Evolutionary conservation across 2,329 filamentous ascomycete genomes (phyloP).

Genomic region (Pestalotiopsis sp.): DNA sequence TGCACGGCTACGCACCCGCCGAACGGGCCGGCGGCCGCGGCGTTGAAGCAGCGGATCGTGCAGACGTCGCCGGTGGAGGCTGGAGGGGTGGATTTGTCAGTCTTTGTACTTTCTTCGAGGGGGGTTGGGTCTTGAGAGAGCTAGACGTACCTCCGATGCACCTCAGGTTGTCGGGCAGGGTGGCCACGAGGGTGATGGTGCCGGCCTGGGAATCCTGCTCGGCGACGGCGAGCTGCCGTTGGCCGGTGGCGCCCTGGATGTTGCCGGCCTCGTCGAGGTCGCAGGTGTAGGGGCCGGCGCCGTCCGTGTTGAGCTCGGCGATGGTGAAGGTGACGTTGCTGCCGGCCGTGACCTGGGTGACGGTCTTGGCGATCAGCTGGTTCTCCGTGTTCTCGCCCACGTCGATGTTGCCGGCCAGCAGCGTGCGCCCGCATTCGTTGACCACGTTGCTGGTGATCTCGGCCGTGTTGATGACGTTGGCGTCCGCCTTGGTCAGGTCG

Average conservation of each 20-base stretch:
- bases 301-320: conserved; percentile 55
- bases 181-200: conserved; percentile 34
- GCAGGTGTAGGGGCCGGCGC: conserved; percentile 54
- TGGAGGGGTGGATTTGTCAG: conserved; percentile 15
- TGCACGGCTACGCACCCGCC: conserved; percentile 45
- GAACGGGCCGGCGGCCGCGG: conserved; percentile 25
- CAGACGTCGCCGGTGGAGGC: conserved; percentile 46
- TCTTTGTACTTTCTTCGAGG: neutral
- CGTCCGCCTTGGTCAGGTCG: conserved; percentile 39
- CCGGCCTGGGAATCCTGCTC: conserved; percentile 36
- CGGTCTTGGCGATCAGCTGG: conserved; percentile 43
- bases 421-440: conserved; percentile 65
- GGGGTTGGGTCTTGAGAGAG: too few relatives aligned
- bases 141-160: conserved; percentile 32
- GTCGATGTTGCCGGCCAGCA: conserved; percentile 64
- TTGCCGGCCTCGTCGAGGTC: conserved; percentile 38
- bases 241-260: conserved; percentile 40
- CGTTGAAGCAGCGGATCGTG: conserved; percentile 43
- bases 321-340: conserved; percentile 48
- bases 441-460: conserved; percentile 55
- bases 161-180: conserved; percentile 35
- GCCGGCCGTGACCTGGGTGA: conserved; percentile 54
- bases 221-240: conserved; percentile 42
- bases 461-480: conserved; percentile 64
- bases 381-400: conserved; percentile 59